Evolutionary conservation across 1,284 basidiomycete genomes (phyloP), one percentile per base, ranked within the genome.

Genomic region (Trichosporon asahii): DNA sequence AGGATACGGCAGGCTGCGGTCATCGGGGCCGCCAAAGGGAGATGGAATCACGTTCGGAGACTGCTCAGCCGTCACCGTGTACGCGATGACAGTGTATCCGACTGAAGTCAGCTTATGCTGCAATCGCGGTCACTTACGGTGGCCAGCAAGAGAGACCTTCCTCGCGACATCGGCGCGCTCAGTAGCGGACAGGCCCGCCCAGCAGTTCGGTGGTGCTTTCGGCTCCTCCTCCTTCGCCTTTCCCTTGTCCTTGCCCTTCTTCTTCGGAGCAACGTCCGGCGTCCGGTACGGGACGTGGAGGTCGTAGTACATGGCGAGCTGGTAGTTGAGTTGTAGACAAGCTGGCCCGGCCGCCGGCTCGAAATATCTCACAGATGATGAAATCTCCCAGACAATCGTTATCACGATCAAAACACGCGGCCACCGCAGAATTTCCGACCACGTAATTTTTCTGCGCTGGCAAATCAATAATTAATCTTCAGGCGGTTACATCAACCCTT

Each of bases 251-350:
- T 70, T 71, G 29, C 63, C 66, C 67, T 80, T 80, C 68, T 74
- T 76, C 23, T 63, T 65, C 12, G 12, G 44, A 1, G 66, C 40
- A 6, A 35, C 66, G 5, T 73, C 67, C 3, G 79, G 74, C 1
- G 76, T 53, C 0, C 82, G 80, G 73, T 80, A 84, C 18, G 81
- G 80, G 4, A 80, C 65, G 69, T 78, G 81, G 25, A 84, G 79
- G 74, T 84, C 81, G 73, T 78, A 82, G 72, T 81, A 83, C 81
- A 84, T 83, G 61, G 40, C 33, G 61, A 11, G 29, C 14, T 35
- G 46, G 9, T 3, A 15, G 25, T 15, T n/a, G 18, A 8, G 29
- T 4, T 37, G 14, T 12, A 37, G 35, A 12, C 14, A 12, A 27
- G 6, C 14, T 25, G 25, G 8, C 55, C 9, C 23, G 12, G 49